These are phyloP conservation scores for Colletotrichum sp. DNA, from an alignment of 2,329 filamentous ascomycete species.

Conservation along the genomic window DNA sequence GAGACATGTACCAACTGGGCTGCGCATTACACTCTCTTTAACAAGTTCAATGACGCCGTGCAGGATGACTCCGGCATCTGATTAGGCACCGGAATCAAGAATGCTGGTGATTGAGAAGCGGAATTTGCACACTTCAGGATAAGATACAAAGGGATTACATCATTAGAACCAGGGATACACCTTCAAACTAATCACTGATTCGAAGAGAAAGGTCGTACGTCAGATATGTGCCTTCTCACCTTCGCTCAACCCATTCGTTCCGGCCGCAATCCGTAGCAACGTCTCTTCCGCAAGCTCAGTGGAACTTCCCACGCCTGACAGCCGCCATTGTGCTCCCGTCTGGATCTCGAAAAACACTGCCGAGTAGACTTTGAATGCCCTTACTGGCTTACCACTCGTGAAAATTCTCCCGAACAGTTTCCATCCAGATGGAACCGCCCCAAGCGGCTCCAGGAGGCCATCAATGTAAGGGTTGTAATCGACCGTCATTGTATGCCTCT, in stretches of 20 bases:
- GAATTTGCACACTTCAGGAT: background rate
- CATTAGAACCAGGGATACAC: too few species aligned
- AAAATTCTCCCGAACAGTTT: constrained; percentile 30
- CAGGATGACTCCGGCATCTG: too few species aligned
- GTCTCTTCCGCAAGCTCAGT: constrained; percentile 34
- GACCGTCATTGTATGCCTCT: constrained; percentile 31
- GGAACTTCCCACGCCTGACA: constrained; percentile 35
- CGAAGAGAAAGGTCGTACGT: background rate
- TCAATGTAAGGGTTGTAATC: constrained; percentile 36
- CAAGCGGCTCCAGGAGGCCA: constrained; percentile 34
- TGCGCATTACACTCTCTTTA: too few species aligned
- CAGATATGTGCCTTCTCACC: constrained; percentile 24
- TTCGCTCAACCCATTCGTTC: constrained; percentile 27
- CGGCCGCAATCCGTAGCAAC: constrained; percentile 30
- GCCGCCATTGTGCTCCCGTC: constrained; percentile 38
- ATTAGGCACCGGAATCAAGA: too few species aligned
- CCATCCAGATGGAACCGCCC: constrained; percentile 33
- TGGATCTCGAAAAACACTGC: constrained; percentile 40
- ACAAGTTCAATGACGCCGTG: too few species aligned
- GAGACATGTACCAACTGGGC: too few species aligned
- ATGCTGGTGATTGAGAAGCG: too few species aligned
- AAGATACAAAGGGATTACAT: background rate
- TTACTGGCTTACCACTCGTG: constrained; percentile 26
- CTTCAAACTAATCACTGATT: too few species aligned
- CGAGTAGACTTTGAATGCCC: constrained; percentile 29